Percentiles rank a stretch among this genome's conserved stretches.
Evolutionary conservation across 768 basidiomycete genomes (phyloP).

Genomic region (Termitomyces sp.): DNA sequence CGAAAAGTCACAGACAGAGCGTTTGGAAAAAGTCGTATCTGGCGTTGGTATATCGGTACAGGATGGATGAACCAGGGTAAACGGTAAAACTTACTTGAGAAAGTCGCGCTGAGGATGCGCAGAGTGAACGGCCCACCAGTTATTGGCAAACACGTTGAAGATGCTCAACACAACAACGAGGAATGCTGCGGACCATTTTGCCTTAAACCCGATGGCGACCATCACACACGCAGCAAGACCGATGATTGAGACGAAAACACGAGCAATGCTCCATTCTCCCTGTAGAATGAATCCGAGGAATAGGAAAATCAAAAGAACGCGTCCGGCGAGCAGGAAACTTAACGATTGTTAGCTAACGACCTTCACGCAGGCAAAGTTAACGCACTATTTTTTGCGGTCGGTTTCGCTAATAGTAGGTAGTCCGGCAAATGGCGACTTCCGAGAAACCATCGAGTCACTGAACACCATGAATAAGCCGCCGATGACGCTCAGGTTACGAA

Average conservation of each 20-base stretch:
- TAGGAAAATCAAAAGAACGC: constrained; percentile 96
- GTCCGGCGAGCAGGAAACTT: constrained; percentile 96
- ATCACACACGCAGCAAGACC: constrained; percentile 90
- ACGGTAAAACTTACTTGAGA: constrained; percentile 69
- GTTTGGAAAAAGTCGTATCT: constrained; percentile 99
- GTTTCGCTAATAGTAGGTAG: constrained; percentile 87
- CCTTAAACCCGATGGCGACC: constrained; percentile 99
- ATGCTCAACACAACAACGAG: constrained; percentile 85
- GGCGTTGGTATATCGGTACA: constrained; percentile 16
- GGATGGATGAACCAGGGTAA: background rate
- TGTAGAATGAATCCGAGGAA: constrained; percentile 98
- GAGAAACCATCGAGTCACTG: constrained; percentile 87
- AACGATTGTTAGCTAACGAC: background rate
- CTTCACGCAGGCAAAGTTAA: background rate
- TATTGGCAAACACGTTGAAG: constrained; percentile 98
- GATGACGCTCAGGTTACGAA: constrained; percentile 95
- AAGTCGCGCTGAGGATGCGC: constrained; percentile 96
- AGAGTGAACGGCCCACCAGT: constrained; percentile 94
- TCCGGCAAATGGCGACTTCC: constrained; percentile 87
- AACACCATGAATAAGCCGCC: constrained; percentile 99
- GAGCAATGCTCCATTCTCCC: constrained; percentile 83
- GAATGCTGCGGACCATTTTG: constrained; percentile 97
- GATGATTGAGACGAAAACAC: constrained; percentile 82
- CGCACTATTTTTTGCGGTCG: constrained; percentile 97
- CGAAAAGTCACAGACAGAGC: constrained; percentile 44